phyloP scores from a whole-genome alignment of 257 asterid species.

The Solanum okadae region DNA sequence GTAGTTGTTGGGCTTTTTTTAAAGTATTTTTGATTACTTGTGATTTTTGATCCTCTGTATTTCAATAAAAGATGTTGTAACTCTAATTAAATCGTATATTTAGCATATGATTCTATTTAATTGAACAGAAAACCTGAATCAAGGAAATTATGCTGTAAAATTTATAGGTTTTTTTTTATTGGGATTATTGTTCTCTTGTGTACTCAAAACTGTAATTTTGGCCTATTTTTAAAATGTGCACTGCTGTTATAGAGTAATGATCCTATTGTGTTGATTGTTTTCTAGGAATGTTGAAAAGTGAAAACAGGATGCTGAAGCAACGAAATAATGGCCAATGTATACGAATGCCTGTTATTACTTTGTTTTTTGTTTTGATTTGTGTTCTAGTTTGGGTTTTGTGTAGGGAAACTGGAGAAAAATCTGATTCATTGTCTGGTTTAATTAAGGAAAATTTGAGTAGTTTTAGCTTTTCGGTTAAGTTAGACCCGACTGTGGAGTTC shows the following conservation, averaged over 20 bases:
- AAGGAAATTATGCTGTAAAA: background rate
- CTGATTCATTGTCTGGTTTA: conserved; percentile 18
- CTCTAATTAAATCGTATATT: background rate
- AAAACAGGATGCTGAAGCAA: conserved; percentile 37
- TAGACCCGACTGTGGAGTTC: conserved; percentile 51
- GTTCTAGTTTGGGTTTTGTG: conserved; percentile 30
- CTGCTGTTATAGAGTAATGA: background rate
- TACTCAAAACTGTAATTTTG: background rate
- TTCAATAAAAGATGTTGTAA: background rate
- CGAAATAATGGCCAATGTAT: conserved; percentile 19
- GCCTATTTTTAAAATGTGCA: background rate
- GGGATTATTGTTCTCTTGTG: background rate
- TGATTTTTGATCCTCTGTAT: background rate
- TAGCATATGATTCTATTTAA: background rate
- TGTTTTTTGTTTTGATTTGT: conserved; percentile 27
- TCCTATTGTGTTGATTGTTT: background rate
- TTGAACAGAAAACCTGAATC: background rate
- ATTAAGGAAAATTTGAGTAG: conserved; percentile 35
- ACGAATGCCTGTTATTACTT: conserved; percentile 26
- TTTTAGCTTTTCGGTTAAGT: conserved; percentile 41
- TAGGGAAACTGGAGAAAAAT: conserved; percentile 23
- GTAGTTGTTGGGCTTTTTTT: background rate
- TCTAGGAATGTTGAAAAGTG: conserved; percentile 47
- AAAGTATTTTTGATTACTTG: background rate
- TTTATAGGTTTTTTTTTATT: background rate